Evolutionary conservation across 495 filamentous ascomycete species (phyloP).

Genomic region (Podospora didyma): DNA sequence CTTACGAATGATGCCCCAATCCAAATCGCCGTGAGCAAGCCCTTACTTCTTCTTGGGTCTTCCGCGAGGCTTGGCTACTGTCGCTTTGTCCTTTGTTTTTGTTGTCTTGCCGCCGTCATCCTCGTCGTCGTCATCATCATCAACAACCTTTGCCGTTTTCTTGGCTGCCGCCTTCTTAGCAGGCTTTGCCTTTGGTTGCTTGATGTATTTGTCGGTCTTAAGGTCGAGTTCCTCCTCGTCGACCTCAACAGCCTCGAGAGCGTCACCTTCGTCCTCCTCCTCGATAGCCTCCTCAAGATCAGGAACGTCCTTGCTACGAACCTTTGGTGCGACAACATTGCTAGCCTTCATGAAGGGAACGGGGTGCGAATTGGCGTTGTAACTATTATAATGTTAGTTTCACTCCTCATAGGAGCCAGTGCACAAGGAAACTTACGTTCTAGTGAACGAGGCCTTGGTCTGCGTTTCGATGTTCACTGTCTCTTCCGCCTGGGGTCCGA

Average conservation of each 20-base stretch:
- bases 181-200: conserved; percentile 72
- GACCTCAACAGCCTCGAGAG: conserved; percentile 55
- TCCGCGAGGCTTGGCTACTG: conserved; percentile 17
- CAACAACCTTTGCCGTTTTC: conserved; percentile 27
- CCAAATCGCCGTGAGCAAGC: not conserved
- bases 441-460: conserved; percentile 85
- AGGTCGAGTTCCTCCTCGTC: conserved; percentile 68
- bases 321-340: conserved; percentile 65
- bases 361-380: conserved; percentile 83
- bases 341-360: conserved; percentile 94
- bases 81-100: conserved; percentile 13
- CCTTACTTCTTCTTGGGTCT: conserved; percentile 18
- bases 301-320: conserved; percentile 69
- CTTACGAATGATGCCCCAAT: too few species aligned
- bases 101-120: conserved; percentile 22
- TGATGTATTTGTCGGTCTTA: conserved; percentile 94
- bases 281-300: conserved; percentile 96
- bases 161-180: conserved; percentile 48
- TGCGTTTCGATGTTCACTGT: conserved; percentile 74
- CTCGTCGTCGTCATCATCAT: conserved; percentile 20
- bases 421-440: conserved; percentile 50
- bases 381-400: conserved; percentile 46
- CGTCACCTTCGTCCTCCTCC: conserved; percentile 77
- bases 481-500: conserved; percentile 76
- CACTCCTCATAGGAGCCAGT: not conserved